Evolutionary conservation across 257 asterid genomes (phyloP), one percentile per base, ranked within the genome.

Genomic region (Solanum peruvianum): DNA sequence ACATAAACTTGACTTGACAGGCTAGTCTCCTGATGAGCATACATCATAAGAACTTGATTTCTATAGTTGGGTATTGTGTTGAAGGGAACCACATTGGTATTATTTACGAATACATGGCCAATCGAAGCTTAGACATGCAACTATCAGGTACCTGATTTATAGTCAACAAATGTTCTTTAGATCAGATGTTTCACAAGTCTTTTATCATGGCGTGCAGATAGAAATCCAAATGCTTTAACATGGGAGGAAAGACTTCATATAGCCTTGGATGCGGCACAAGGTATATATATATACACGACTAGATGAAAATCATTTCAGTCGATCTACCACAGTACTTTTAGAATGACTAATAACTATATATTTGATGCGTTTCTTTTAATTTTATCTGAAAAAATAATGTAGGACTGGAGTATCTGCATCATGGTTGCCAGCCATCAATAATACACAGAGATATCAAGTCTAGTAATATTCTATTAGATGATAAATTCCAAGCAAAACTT

Each of bases 361-460:
- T 52, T 42, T 47, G 67, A 20, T 8, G 52, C 29, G 71, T 31
- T 56, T 7, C 64, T 18, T 56, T 41, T 18, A 49, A 82, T 52
- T 33, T 49, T 81, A 47, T 15, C 72, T 52, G 49, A 44, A 39
- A 62, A 44, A 39, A 37, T 29, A 27, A 62, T 29, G 29, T 18
- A 91, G 93, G 94, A 84, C 29, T 92, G 89, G 93, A 89, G 64
- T 92, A 92, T 89, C 81, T 91, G 82, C 94, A 92, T 72, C 86
- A 81, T 27, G 91, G 93, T 20, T 92, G 94, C 87, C 87, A 82
- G 39, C 92, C 91, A 23, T 83, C 91, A 39, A 86, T 91, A 85
- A 78, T 93, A 35, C 95, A 91, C 69, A 88, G 92, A 88, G 95
- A 92, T 72, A 82, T 91, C 25, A 92, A 92, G 69, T 72, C 88